Base-by-base conservation (phyloP, 345 rosid species). In the Conringia planisiliqua region DNA sequence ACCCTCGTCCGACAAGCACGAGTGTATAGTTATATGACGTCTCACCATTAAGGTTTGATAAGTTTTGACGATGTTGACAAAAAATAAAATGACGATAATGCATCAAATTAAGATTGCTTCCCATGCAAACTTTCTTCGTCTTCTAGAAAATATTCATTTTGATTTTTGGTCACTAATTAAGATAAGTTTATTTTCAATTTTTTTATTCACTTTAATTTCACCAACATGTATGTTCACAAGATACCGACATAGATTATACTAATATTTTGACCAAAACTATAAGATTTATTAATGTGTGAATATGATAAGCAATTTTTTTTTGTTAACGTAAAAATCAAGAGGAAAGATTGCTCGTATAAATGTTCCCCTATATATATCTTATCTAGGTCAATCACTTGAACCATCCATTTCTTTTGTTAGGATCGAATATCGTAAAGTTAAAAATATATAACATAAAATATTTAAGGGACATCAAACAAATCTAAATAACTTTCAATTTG, bases 71-170 rank as follows among this genome's bases (percentile, higher is more conserved):
- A 60, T 38, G 46, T 60, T 20, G 44, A 11, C 44, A 18, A 36
- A 36, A 18, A 58, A 60, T n/a, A 35, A 22, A 22, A 33, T 60
- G 50, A 71, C 50, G 68, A 36, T 24, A 61, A 48, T 47, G 48
- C 29, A 50, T 33, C 39, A 47, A 26, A 5, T 48, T n/a, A 44
- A 72, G 60, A 62, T 72, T 61, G 76, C 76, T 72, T 72, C 68
- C 60, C 76, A 72, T 60, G 76, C 60, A 72, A 72, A 60, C 61
- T 62, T 72, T 71, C 75, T 47, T 61, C 52, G 42, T 36, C 68
- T 50, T 63, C 68, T 61, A 62, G 68, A 27, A 59, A 43, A 14
- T 17, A 18, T 43, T 10, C n/a, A 57, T 44, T 57, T 57, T 70
- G 16, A 12, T 43, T 56, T 43, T 6, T 12, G 11, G 24, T 70